Evolutionary conservation across 2,329 filamentous ascomycete genomes (phyloP), one percentile per base, ranked within the genome.

Genomic region (Biscogniauxia mediterranea): DNA sequence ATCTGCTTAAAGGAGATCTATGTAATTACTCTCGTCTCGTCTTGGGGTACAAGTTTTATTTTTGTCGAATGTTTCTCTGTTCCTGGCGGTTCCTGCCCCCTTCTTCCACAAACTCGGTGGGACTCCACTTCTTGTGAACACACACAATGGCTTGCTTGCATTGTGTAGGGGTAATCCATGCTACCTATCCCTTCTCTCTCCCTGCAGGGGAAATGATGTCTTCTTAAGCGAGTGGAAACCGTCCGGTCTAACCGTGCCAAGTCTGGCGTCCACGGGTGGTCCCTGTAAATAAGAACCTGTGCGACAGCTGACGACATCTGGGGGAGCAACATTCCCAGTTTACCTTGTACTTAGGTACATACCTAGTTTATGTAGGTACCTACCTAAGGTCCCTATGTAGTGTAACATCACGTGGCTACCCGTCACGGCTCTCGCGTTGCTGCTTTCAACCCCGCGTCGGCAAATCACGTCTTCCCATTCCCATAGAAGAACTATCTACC

Each of bases 141-240:
- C 28, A 32, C 28, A 32, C 11, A 32, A 46, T 63, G 56, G 59
- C 58, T 56, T 64, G 64, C 60, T 63, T 66, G 6, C 11, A 61
- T 65, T 61, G n/a, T n/a, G n/a, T n/a, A 67, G 63, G 65, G 65
- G 65, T 50, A 60, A 57, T 55, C 46, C 63, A 63, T 62, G 49
- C 52, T 52, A 42, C 49, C 28, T 6, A 5, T 11, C 19, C 51
- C 23, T 7, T 21, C 17, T 8, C n/a, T 19, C 20, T 56, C 58
- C 57, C 52, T 66, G 61, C 57, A 67, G 63, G 56, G 50, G 61
- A 70, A 70, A 70, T 71, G 67, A 70, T 64, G 66, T 67, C 57
- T 61, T 64, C 52, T 61, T 66, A 65, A 62, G 7, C 42, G 38
- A 59, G 63, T 60, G 64, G 53, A 54, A 56, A 38, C 26, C 23